Evolutionary conservation across 495 filamentous ascomycete genomes (phyloP).

Genomic region (Penicillium lagena): DNA sequence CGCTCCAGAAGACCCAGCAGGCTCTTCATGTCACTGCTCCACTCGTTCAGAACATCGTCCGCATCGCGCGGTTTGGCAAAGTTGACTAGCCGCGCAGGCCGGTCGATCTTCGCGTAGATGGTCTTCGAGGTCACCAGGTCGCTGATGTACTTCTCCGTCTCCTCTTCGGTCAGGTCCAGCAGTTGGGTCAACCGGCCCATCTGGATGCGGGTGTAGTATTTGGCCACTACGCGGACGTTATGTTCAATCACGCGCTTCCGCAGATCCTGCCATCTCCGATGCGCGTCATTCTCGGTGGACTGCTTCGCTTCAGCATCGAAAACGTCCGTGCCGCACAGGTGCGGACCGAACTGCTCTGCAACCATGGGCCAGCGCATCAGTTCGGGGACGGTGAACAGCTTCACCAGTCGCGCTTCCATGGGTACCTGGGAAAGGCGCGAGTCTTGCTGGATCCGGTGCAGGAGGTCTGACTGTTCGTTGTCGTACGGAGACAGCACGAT

Average conservation of each 20-base stretch:
- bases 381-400: constrained; percentile 91
- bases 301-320: constrained; percentile 57
- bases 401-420: constrained; percentile 72
- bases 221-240: constrained; percentile 94
- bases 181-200: constrained; percentile 84
- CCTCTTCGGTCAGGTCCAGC: constrained; percentile 84
- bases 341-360: constrained; percentile 74
- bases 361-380: constrained; percentile 98
- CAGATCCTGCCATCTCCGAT: constrained; percentile 83
- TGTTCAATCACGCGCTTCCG: constrained; percentile 98
- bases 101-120: constrained; percentile 95
- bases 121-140: constrained; percentile 94
- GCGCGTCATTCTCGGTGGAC: constrained; percentile 65
- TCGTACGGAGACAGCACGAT: constrained; percentile 94
- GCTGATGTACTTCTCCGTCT: constrained; percentile 96
- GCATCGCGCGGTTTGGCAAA: constrained; percentile 91
- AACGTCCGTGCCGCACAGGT: constrained; percentile 86
- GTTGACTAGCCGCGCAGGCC: constrained; percentile 82
- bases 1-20: constrained; percentile 85
- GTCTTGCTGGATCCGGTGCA: constrained; percentile 78
- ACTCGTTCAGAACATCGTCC: constrained; percentile 97
- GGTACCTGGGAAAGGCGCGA: constrained; percentile 61
- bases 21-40: constrained; percentile 98
- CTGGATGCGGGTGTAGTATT: constrained; percentile 96
- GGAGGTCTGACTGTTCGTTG: constrained; percentile 96